phyloP scores from a whole-genome alignment of 192 early-diverging fungal genomes.

The Rhizophagus sp. region DNA sequence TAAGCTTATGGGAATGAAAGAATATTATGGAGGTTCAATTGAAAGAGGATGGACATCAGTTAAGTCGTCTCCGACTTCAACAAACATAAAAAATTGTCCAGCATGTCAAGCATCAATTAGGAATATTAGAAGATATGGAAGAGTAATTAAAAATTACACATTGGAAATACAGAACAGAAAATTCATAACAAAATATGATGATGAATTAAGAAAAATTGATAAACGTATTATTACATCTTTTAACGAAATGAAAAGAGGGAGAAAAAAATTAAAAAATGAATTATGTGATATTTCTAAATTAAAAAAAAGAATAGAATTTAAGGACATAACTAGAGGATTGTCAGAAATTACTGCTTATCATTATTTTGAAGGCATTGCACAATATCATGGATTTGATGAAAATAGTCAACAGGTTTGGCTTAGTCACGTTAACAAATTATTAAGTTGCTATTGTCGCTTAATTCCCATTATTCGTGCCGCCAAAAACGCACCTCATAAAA shows the following conservation, averaged over 20 bases:
- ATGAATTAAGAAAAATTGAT: not conserved
- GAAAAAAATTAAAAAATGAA: not conserved
- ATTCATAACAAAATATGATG: constrained; percentile 4
- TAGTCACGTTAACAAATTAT: too few species aligned
- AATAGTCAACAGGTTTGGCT: too few species aligned
- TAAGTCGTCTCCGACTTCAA: not conserved
- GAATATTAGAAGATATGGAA: constrained; percentile 21
- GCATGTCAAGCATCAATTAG: constrained; percentile 1
- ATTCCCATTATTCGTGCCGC: too few species aligned
- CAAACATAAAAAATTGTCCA: not conserved
- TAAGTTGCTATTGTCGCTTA: too few species aligned
- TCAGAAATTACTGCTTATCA: too few species aligned
- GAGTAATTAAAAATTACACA: constrained; percentile 13
- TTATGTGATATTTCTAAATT: not conserved
- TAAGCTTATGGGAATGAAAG: constrained; percentile 42
- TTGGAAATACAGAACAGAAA: constrained; percentile 21
- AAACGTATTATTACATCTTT: not conserved
- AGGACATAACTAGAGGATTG: too few species aligned
- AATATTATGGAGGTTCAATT: constrained; percentile 38
- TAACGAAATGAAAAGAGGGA: not conserved
- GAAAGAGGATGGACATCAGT: not conserved
- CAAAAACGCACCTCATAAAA: too few species aligned
- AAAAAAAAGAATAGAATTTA: not conserved
- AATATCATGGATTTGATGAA: too few species aligned
- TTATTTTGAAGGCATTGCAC: too few species aligned